Evolutionary conservation across 805 yeast species (phyloP), one percentile per base, ranked within the genome.

Genomic region (Nakazawaea ambrosiae): DNA sequence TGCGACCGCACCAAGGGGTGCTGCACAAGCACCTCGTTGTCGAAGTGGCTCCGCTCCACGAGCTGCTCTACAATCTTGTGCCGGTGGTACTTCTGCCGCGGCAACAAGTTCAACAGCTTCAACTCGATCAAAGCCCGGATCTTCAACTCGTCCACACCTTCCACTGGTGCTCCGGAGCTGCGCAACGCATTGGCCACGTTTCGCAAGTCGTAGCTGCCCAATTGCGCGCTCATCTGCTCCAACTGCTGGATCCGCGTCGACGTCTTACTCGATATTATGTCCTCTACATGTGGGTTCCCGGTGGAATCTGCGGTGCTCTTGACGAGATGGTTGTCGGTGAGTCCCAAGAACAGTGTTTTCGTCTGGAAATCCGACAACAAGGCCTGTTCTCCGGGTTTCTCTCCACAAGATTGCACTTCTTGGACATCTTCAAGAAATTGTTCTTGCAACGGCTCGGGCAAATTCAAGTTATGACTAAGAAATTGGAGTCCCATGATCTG

Each of bases 1-100:
- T 86, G 84, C 31, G 82, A 78, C 47, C 73, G 63, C 2, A 81
- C 70, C 34, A 72, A 63, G 4, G 84, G 71, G 39, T 75, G 68
- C 32, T 66, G 64, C 35, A 68, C 68, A 40, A 81, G 57, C 27
- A 61, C 59, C 5, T 74, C 73, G 41, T 70, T 66, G 36, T 65
- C 62, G 45, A 72, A 71, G 49, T 81, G 81, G 5, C 81, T 70
- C 49, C 70, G 72, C 27, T 70, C 65, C 9, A 80, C 72, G 27
- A 70, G 66, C 31, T 66, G 65, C 20, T 66, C 59, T n/a, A 82
- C 55, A 17, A 84, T 53, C 44, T 66, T 68, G 50, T 78, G 80
- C 53, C 86, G 78, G 36, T 82, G 47, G 40, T 74, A 75, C 51
- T 83, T 84, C 53, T 84, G 95, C 46, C 78, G 75, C 1, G 82